phyloP scores from a whole-genome alignment of 2,329 filamentous ascomycete genomes.

The Pestalotiopsis sp. region DNA sequence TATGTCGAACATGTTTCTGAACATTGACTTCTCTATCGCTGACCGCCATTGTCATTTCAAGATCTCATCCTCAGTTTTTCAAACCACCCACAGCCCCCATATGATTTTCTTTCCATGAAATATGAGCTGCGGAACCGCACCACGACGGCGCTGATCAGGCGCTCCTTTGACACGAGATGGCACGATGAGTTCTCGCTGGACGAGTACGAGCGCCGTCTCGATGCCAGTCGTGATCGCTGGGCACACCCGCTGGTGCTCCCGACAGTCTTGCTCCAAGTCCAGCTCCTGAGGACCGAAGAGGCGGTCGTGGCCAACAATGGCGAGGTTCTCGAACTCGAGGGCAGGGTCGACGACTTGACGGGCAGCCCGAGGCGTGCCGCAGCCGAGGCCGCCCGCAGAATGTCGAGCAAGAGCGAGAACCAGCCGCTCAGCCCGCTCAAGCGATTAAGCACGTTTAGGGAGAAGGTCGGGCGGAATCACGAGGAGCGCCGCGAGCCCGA shows the following conservation, averaged over 20 bases:
- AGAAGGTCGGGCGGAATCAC: slow-evolving; percentile 21
- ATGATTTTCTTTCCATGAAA: slow-evolving; percentile 50
- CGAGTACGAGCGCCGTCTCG: slow-evolving; percentile 48
- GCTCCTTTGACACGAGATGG: slow-evolving; percentile 44
- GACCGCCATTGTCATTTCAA: slow-evolving; percentile 19
- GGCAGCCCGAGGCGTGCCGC: slow-evolving; percentile 33
- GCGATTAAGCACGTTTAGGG: slow-evolving; percentile 27
- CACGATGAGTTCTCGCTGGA: slow-evolving; percentile 45
- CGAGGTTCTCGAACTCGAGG: slow-evolving; percentile 43
- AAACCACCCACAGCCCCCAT: slow-evolving; percentile 44
- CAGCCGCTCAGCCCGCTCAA: slow-evolving; percentile 26
- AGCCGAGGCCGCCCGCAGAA: slow-evolving; percentile 24
- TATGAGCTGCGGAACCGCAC: slow-evolving; percentile 42
- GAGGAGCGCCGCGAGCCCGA: background rate
- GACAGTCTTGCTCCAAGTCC: slow-evolving; percentile 48
- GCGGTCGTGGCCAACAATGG: slow-evolving; percentile 45
- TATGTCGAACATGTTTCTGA: slow-evolving; percentile 19
- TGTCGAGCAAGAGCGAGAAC: slow-evolving; percentile 18
- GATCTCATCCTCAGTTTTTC: slow-evolving; percentile 49
- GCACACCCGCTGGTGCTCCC: slow-evolving; percentile 47
- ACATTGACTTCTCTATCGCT: slow-evolving; percentile 1
- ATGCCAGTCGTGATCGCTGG: slow-evolving; percentile 47
- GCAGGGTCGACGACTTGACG: slow-evolving; percentile 44
- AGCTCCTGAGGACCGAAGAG: slow-evolving; percentile 46
- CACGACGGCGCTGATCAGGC: slow-evolving; percentile 44